Evolutionary conservation across 2,329 filamentous ascomycete species (phyloP), one percentile per base, ranked within the genome.

Genomic region (Arthroderma sp.): DNA sequence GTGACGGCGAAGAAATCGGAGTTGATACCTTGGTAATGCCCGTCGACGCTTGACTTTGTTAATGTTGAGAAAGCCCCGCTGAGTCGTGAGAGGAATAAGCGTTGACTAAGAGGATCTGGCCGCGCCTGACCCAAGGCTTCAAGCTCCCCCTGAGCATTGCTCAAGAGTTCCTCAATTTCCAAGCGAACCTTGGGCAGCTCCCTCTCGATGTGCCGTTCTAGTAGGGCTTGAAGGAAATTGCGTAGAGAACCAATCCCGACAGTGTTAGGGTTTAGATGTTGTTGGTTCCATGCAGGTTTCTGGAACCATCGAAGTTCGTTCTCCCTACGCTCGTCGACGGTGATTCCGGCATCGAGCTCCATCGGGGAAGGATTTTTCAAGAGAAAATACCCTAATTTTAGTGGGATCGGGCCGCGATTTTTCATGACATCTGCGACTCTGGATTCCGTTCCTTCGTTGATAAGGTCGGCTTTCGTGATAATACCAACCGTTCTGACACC

Each of bases 391-490:
- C 46, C 46, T 7, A 42, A 42, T 38, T 48, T 45, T 8, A 48
- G 46, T 34, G 38, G 44, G 5, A 31, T 48, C 9, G 10, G 10
- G n/a, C 34, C 46, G 2, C n/a, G 11, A 34, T 45, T 48, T n/a
- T 42, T 38, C 2, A 30, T 37, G 9, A 47, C 11, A 6, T 15
- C n/a, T 5, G 32, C 46, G 38, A 45, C 36, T 27, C 33, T 9
- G n/a, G 29, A 42, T 32, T 49, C 47, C 2, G 47, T 43, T n/a
- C 41, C 41, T 36, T 44, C 45, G 29, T 47, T 43, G 5, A 71
- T 68, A 0, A 80, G 59, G 46, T 83, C 78, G 0, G 75, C 72
- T 50, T 81, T 81, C 0, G 77, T 81, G 0, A 81, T 61, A 3
- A 73, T 59, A 0, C 66, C 66, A 0, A 72, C 43, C 0, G 68